Base-by-base conservation (phyloP, 2,329 filamentous ascomycete genomes). In the Exophiala calicioides region DNA sequence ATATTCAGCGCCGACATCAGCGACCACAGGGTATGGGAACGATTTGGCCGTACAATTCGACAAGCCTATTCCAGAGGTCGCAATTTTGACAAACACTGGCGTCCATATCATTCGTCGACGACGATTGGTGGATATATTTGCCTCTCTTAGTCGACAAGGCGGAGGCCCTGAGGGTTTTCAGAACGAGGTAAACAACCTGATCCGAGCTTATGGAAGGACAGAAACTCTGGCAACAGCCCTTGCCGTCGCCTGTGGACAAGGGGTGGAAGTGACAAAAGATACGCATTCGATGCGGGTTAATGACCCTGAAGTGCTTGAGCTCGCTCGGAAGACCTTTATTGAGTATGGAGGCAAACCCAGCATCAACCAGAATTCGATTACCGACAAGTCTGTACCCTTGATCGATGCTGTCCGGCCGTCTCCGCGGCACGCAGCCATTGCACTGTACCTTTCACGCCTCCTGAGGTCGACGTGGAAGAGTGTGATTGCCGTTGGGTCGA, bases 11-110 rank as follows among this genome's bases (percentile, higher is more conserved):
- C 86, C 86, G 7, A 77, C 82, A 0, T 71, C 70, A 8, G 79
- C 81, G 19, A 86, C 88, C 0, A 64, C 82, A 16, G 91, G 90
- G 0, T 97, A 95, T 60, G 90, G 91, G 8, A 98, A 98, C 59
- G 93, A 98, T 68, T 75, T 97, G 45, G 89, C 93, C 1, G 86
- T 95, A n/a, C 94, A 98, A 60, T 98, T 93, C 59, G 93, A 98
- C 61, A 78, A 87, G 50, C 75, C 83, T 0, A 79, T 86, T 0
- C 82, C 85, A 39, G 91, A 98, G 63, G 83, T 97, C 55, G 93
- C 91, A 1, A 82, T 98, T 35, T 76, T 98, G 43, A 97, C 93
- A 23, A 95, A 93, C 59, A 89, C 82, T 10, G 93, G 93, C 2
- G 81, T 98, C 42, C 89, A 96, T 60, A 79, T 95, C 5, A 81